Percentiles rank a stretch among this genome's conserved stretches.
Evolutionary conservation across 108 stramenopile species (phyloP).

Genomic region (Skeletonema costatum): DNA sequence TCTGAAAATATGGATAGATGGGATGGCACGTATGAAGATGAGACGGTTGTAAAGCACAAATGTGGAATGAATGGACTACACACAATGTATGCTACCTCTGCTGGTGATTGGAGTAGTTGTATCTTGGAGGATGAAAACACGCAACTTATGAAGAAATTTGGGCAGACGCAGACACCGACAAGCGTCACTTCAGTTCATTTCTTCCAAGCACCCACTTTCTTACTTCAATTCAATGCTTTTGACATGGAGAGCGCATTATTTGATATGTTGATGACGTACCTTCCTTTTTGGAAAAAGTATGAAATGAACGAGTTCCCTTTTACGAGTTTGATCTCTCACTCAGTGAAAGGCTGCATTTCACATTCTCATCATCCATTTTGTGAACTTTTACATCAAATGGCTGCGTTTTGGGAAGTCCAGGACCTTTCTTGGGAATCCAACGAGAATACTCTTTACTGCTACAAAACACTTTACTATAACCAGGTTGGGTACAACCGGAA

Average conservation of each 20-base stretch:
- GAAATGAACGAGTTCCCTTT: slow-evolving; percentile 29
- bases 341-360: slow-evolving; percentile 32
- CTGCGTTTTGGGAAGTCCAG: slow-evolving; percentile 42
- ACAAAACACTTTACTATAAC: slow-evolving; percentile 27
- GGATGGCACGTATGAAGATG: slow-evolving; percentile 8
- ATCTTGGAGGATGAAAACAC: slow-evolving; percentile 21
- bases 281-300: slow-evolving; percentile 36
- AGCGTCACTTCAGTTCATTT: slow-evolving; percentile 34
- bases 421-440: slow-evolving; percentile 39
- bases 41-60: slow-evolving; percentile 16
- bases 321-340: slow-evolving; percentile 33
- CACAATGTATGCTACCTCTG: slow-evolving; percentile 43
- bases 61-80: slow-evolving; percentile 45
- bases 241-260: slow-evolving; percentile 37
- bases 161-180: slow-evolving; percentile 31
- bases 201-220: slow-evolving; percentile 38
- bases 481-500: slow-evolving; percentile 28
- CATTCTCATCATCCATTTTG: slow-evolving; percentile 39
- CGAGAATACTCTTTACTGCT: slow-evolving; percentile 40
- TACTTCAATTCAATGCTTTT: slow-evolving; percentile 33
- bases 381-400: slow-evolving; percentile 42
- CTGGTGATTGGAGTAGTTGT: slow-evolving; percentile 42
- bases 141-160: slow-evolving; percentile 19
- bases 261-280: slow-evolving; percentile 38
- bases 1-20: slow-evolving; percentile 11